Evolutionary conservation across 768 basidiomycete species (phyloP).

Genomic region (Auriculariales sp.): DNA sequence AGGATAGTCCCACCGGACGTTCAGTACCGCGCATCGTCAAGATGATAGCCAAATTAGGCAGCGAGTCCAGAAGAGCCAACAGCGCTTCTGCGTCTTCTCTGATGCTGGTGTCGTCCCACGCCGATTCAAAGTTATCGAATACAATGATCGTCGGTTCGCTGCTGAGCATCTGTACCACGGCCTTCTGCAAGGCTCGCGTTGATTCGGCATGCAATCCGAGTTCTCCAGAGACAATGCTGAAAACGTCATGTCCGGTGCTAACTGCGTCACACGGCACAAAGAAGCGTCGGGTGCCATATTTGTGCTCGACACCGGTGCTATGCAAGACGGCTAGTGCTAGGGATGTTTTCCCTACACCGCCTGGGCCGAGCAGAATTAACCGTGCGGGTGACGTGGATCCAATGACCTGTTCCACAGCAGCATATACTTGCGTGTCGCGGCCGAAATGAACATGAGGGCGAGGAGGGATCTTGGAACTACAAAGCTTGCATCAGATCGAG

Average conservation of each 20-base stretch:
- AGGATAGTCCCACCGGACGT: not conserved
- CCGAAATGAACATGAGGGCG: too few relatives aligned
- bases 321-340: not conserved
- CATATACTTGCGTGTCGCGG: too few relatives aligned
- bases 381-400: not conserved
- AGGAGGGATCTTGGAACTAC: too few relatives aligned
- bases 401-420: too few relatives aligned
- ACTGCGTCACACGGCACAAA: not conserved
- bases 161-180: not conserved
- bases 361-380: not conserved
- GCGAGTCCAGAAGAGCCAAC: not conserved
- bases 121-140: not conserved
- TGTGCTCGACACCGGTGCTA: not conserved
- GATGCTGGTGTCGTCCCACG: not conserved
- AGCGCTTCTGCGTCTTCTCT: not conserved
- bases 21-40: not conserved
- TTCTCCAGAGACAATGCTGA: not conserved
- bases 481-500: too few relatives aligned
- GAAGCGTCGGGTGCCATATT: not conserved
- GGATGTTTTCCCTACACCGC: not conserved
- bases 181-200: not conserved
- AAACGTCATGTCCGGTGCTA: not conserved
- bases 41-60: not conserved
- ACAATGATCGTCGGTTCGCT: not conserved
- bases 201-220: not conserved